Percentiles rank a stretch among this genome's conserved stretches.
phyloP scores from a whole-genome alignment of 2,329 filamentous ascomycete genomes.

The Beauveria sp. region DNA sequence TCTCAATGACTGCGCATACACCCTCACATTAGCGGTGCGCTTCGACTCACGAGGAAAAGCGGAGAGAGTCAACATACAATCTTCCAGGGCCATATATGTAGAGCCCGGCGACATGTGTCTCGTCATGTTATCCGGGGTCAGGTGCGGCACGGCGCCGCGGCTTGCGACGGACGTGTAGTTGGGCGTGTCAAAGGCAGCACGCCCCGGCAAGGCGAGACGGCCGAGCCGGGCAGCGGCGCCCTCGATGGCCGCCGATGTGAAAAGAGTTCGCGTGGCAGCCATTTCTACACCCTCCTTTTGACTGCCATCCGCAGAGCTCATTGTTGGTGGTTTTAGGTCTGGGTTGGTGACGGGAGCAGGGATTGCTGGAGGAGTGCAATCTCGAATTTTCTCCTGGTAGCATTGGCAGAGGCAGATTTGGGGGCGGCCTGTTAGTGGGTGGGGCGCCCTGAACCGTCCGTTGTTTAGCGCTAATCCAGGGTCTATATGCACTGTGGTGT shows the following conservation, averaged over 20 bases:
- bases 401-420: background rate
- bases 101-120: constrained; percentile 59
- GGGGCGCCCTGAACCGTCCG: background rate
- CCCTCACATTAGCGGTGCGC: background rate
- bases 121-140: constrained; percentile 74
- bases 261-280: constrained; percentile 25
- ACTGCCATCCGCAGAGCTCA: constrained; percentile 1
- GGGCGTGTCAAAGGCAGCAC: constrained; percentile 69
- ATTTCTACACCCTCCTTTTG: constrained; percentile 13
- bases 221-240: constrained; percentile 56
- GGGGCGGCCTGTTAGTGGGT: background rate
- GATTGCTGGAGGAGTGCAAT: background rate
- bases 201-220: constrained; percentile 51
- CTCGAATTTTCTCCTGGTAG: background rate
- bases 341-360: background rate
- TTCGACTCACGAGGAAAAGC: background rate
- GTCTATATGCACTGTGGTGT: too few species aligned
- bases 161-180: constrained; percentile 75
- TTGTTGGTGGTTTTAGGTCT: background rate
- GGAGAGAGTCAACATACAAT: constrained; percentile 57
- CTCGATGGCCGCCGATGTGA: constrained; percentile 32
- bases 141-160: constrained; percentile 75
- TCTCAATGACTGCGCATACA: constrained; percentile 43
- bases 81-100: constrained; percentile 78
- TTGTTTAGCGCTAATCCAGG: too few species aligned